Evolutionary conservation across 1,139 yeast species (phyloP), one percentile per base, ranked within the genome.

Genomic region (Candida frijolesensis): DNA sequence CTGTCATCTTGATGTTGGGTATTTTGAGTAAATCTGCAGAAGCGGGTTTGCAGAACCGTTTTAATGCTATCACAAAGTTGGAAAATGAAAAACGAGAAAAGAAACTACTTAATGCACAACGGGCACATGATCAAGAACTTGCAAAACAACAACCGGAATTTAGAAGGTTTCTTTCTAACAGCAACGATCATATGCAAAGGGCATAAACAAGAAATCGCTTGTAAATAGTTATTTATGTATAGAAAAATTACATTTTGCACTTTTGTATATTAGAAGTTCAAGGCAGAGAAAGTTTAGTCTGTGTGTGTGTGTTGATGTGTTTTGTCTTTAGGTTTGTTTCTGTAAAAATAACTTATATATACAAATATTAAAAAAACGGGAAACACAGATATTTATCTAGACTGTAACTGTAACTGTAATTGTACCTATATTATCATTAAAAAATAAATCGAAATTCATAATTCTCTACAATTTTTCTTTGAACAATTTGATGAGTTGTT

Each of bases 1-100:
- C 96, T 12, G 83, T 87, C 4, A 86, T 88, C 57, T 74, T 94
- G 60, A 80, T 94, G 62, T 74, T 84, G 49, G 97, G 99, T 54
- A 85, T 92, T 16, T 76, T 94, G 58, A 85, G 96, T 19, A 85
- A 80, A 63, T 91, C 98, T 15, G 98, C 96, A 25, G 85, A 87
- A 65, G 78, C 77, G 47, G 99, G 99, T 40, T 74, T 84, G 51
- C 68, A 76, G 43, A 79, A 75, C 53, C 81, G 96, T 65, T 66
- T 82, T 46, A 63, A 65, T 45, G 62, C 70, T 53, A 70, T 80
- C 51, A 57, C 57, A 25, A 58, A 37, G 37, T 50, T 51, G 25
- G 51, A 46, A 34, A 29, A 43, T 15, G 39, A 42, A n/a, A 34
- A 25, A 2, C 15, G 11, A 15, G 14, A 22, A 18, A 8, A 22